Base-by-base conservation (phyloP, 2,329 filamentous ascomycete species). In the Cladosporium sp. region DNA sequence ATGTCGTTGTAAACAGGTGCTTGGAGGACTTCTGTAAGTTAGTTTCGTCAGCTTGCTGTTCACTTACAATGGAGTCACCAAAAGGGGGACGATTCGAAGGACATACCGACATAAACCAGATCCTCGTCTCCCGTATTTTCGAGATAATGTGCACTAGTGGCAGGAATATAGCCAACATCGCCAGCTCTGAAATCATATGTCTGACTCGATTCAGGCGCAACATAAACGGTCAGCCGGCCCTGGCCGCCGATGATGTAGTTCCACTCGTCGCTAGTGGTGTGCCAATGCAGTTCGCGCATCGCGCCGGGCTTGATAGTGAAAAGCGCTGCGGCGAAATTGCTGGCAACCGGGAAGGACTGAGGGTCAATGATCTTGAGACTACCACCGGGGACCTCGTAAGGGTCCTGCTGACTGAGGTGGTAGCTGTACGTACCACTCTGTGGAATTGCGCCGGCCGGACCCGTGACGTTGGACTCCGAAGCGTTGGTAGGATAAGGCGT, bases 271-370 rank as follows among this genome's bases (percentile, higher is more conserved):
- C 75, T 78, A 1, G 75, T 77, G 1, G 80, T 80, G 71, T 86
- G 83, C 83, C 83, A 86, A 72, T 86, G 83, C 42, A 87, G 72
- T 66, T 86, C 83, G 20, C 84, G 78, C 80, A 86, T 82, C 1
- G 83, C 83, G n/a, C 83, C 83, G 0, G 83, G 83, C 63, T 83
- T 74, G 32, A 86, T 73, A 2, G 78, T 82, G 9, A 86, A 80
- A 1, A 85, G 73, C 0, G 81, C 82, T 0, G 78, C 78, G 3
- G 82, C 80, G 67, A 86, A 83, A 56, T 75, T 76, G 10, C 66
- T 68, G 0, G 83, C 80, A 25, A 83, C 72, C 4, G 83, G 83
- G 70, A 86, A 86, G 1, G 77, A 82, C 0, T 70, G 66, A 0
- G 81, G 76, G 64, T 86, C 83, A 6, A 85, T 67, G 56, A 86